Evolutionary conservation across 306 rosid genomes (phyloP).

Genomic region (Begonia peltatifolia): DNA sequence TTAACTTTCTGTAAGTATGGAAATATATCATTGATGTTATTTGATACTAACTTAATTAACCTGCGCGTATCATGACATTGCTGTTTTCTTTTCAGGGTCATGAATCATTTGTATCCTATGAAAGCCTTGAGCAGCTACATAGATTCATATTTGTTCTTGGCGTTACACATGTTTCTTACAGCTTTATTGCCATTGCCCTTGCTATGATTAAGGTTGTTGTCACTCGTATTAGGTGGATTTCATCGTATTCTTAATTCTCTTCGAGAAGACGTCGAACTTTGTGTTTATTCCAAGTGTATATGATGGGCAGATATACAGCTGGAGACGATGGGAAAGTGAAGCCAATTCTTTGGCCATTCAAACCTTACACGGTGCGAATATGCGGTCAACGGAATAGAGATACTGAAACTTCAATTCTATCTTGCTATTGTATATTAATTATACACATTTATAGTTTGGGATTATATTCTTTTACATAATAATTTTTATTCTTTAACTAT

Average conservation of each 20-base stretch:
- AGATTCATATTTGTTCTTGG: slow-evolving; percentile 77
- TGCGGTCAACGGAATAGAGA: not conserved
- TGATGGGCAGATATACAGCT: slow-evolving; percentile 65
- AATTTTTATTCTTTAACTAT: slow-evolving; percentile 14
- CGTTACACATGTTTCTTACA: slow-evolving; percentile 63
- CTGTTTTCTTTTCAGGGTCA: slow-evolving; percentile 42
- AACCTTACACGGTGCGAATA: slow-evolving; percentile 37
- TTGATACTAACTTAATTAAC: too few species aligned
- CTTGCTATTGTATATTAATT: not conserved
- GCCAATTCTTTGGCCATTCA: slow-evolving; percentile 48
- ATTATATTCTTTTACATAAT: not conserved
- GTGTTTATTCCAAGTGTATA: not conserved
- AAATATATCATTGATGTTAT: too few species aligned
- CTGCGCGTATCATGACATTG: not conserved
- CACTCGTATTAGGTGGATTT: slow-evolving; percentile 1
- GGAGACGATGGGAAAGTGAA: slow-evolving; percentile 90
- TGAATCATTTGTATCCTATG: slow-evolving; percentile 74
- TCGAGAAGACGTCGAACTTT: not conserved
- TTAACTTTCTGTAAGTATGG: too few species aligned
- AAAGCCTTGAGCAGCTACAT: slow-evolving; percentile 93
- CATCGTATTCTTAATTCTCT: slow-evolving; percentile 1
- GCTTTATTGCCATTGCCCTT: slow-evolving; percentile 58
- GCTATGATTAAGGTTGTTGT: slow-evolving; percentile 69
- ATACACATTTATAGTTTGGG: too few species aligned
- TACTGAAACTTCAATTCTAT: not conserved